Conservation (phyloP, 306 rosid species). For the Potentilla sterilis region DNA sequence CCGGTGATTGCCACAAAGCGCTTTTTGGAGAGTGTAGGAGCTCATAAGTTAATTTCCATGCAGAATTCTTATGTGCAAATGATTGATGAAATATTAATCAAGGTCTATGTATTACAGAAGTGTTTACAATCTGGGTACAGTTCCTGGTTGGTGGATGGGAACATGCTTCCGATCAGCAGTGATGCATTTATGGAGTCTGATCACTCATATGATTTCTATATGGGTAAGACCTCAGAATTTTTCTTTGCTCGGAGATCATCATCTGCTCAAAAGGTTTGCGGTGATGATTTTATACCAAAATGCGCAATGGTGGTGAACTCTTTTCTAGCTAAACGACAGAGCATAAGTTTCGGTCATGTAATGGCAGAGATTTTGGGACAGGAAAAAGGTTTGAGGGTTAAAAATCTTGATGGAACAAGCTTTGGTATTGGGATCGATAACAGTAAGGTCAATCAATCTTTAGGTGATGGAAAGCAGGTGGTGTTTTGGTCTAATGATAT, state of each 20-base stretch:
- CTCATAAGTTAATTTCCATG: slow-evolving; percentile 34
- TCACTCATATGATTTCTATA: slow-evolving; percentile 36
- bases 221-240: slow-evolving; percentile 52
- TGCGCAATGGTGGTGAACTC: slow-evolving; percentile 40
- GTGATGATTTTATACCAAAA: slow-evolving; percentile 30
- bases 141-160: slow-evolving; percentile 61
- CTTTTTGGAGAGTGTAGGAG: slow-evolving; percentile 46
- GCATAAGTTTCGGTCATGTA: slow-evolving; percentile 40
- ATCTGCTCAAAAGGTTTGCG: slow-evolving; percentile 51
- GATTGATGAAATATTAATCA: slow-evolving; percentile 45
- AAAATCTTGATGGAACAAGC: slow-evolving; percentile 33
- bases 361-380: slow-evolving; percentile 35
- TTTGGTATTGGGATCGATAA: slow-evolving; percentile 38
- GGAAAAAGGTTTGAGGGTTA: slow-evolving; percentile 26
- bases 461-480: slow-evolving; percentile 50
- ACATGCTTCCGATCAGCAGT: slow-evolving; percentile 50
- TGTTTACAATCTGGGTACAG: slow-evolving; percentile 51
- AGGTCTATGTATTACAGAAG: slow-evolving; percentile 50
- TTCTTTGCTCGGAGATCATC: slow-evolving; percentile 51
- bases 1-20: slow-evolving; percentile 56
- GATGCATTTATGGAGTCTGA: slow-evolving; percentile 34
- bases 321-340: slow-evolving; percentile 32
- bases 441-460: slow-evolving; percentile 29
- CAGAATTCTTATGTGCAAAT: slow-evolving; percentile 38
- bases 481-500: slow-evolving; percentile 56